phyloP scores from a whole-genome alignment of 2,329 filamentous ascomycete species.

The Claviceps monticola region DNA sequence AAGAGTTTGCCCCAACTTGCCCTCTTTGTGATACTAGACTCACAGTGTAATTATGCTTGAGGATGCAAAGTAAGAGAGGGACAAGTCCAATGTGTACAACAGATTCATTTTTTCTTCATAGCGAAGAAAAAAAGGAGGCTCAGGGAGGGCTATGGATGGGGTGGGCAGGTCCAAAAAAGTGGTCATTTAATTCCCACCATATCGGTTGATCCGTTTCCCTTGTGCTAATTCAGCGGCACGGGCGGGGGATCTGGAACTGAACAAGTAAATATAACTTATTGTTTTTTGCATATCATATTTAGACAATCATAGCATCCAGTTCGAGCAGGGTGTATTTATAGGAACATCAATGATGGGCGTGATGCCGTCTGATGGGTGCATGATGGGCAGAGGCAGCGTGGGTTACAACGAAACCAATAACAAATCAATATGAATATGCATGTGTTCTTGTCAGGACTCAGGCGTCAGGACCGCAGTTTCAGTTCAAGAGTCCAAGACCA shows the following conservation, averaged over 20 bases:
- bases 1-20: neutral
- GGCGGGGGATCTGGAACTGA: neutral
- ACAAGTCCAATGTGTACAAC: constrained; percentile 5
- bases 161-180: constrained; percentile 2
- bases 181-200: neutral
- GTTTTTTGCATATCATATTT: neutral
- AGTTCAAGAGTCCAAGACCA: too few relatives aligned
- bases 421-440: too few relatives aligned
- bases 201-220: neutral
- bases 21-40: neutral
- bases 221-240: neutral
- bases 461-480: too few relatives aligned
- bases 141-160: neutral
- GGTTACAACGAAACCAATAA: too few relatives aligned
- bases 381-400: too few relatives aligned
- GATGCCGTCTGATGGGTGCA: too few relatives aligned
- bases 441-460: too few relatives aligned
- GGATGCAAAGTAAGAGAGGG: neutral
- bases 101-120: neutral
- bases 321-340: too few relatives aligned
- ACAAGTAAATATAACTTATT: too few relatives aligned
- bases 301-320: neutral
- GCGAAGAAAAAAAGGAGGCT: neutral
- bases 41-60: neutral
- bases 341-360: too few relatives aligned